Evolutionary conservation across 225 moss, liverwort and hornwort species (phyloP), one percentile per base, ranked within the genome.

Genomic region (Lunularia cruciata): DNA sequence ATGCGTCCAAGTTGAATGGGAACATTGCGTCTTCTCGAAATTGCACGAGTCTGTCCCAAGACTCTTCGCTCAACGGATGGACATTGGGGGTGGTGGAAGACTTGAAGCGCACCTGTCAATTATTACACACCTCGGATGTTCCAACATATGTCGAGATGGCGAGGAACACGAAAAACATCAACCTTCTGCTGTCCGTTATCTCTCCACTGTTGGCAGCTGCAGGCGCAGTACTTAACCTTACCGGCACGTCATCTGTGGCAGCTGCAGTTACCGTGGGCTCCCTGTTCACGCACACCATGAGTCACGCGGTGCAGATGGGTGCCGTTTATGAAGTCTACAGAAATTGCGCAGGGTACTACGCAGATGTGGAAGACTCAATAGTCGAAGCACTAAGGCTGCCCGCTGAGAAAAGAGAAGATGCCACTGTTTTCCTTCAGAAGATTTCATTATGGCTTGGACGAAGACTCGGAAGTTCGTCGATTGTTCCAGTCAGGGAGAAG

Each of bases 1-100:
- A 9, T 3, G 71, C 83, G 12, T 77, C 64, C 4, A 49, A 52
- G 4, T 22, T 79, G 35, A 77, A 71, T n/a, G n/a, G n/a, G n/a
- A n/a, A n/a, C n/a, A n/a, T 19, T 31, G 19, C 10, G 31, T 58
- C 25, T 3, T 14, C 23, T 10, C 19, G 54, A 25, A 55, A 25
- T 55, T 28, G 8, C 10, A 55, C 3, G n/a, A n/a, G n/a, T n/a
- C n/a, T n/a, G n/a, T 55, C 54, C 27, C 54, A 55, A 25, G 13
- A 55, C 1, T 58, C 0, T 54, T 22, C 8, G 3, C 7, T 28
- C 60, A 89, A 85, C 57, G 90, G 87, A 22, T 90, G 85, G 90
- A 87, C 77, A 28, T 15, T 45, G 12, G 63, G 65, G 4, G 47
- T 77, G 0, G 72, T 80, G 33, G 62, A 75, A 20, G 83, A 83